These are phyloP conservation scores for Diplosphaera chodatii DNA, from an alignment of 139 green algal genomes.

Conservation along the genomic window DNA sequence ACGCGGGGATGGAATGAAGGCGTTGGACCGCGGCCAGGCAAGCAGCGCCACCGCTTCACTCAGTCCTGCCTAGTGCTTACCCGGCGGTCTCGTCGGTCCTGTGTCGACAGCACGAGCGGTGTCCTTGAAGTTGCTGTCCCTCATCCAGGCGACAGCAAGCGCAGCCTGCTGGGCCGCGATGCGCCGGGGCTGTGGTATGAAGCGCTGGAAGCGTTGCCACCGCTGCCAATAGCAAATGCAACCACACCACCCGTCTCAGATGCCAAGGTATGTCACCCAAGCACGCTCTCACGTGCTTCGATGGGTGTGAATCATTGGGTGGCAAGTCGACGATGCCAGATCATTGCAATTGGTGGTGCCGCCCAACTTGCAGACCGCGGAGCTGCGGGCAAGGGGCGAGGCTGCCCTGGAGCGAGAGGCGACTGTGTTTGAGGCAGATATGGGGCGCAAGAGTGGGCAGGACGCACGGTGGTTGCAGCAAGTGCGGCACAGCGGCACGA, in stretches of 20 bases:
- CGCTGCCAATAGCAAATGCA: background rate
- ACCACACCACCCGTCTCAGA: background rate
- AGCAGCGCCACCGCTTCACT: too few species aligned
- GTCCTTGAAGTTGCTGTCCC: too few species aligned
- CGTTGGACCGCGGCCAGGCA: conserved; percentile 50
- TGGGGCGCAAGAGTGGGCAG: conserved; percentile 24
- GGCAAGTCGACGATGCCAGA: too few species aligned
- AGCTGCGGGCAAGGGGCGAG: conserved; percentile 21
- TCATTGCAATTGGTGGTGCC: too few species aligned
- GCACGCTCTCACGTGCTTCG: too few species aligned
- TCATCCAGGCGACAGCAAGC: conserved; percentile 25
- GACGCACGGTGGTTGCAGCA: conserved; percentile 73
- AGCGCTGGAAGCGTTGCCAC: conserved; percentile 34
- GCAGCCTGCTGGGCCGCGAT: conserved; percentile 45
- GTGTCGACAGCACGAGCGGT: too few species aligned
- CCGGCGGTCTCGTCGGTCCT: too few species aligned
- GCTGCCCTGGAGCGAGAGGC: conserved; percentile 44
- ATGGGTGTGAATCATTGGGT: too few species aligned
- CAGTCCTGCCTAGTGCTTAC: too few species aligned
- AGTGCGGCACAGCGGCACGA: conserved; percentile 62
- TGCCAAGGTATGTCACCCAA: too few species aligned
- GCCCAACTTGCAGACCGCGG: conserved; percentile 31
- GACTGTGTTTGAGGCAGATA: conserved; percentile 49
- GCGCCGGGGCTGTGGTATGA: conserved; percentile 62
- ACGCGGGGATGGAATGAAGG: conserved; percentile 45